Percentiles rank a stretch among this genome's conserved stretches.
These are phyloP conservation scores for Nadsonia fulvescens DNA, from an alignment of 805 yeast genomes.

Conservation along the genomic window DNA sequence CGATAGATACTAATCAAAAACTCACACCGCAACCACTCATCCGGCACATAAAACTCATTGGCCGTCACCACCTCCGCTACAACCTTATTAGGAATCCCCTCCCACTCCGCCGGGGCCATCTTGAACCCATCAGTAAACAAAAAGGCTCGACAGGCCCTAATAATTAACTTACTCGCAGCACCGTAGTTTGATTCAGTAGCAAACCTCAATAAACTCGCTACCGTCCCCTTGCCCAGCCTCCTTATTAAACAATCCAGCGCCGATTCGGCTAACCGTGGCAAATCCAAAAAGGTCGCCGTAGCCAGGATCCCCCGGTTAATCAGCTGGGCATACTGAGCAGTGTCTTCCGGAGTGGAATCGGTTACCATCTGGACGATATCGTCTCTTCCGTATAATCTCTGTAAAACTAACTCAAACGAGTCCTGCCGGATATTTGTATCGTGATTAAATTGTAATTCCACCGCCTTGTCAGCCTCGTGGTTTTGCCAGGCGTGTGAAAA, in stretches of 20 bases:
- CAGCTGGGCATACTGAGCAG: no score
- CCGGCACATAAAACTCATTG: slow-evolving; percentile 34
- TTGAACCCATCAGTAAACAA: slow-evolving; percentile 33
- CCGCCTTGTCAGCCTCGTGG: no score
- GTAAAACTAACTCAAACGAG: no score
- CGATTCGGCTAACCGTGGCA: slow-evolving; percentile 26
- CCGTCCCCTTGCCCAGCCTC: slow-evolving; percentile 20
- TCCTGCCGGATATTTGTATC: no score
- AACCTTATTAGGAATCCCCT: slow-evolving; percentile 25
- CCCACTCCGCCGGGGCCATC: slow-evolving; percentile 27
- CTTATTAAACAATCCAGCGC: slow-evolving; percentile 25
- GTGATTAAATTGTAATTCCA: no score
- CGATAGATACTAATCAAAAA: slow-evolving; percentile 25
- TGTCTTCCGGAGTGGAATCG: no score
- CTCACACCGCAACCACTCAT: slow-evolving; percentile 36
- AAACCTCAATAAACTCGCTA: slow-evolving; percentile 25
- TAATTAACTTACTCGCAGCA: slow-evolving; percentile 25
- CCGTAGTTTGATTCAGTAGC: slow-evolving; percentile 29
- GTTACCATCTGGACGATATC: no score
- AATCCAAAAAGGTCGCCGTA: slow-evolving; percentile 28
- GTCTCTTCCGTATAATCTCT: no score
- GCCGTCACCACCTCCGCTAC: slow-evolving; percentile 28
- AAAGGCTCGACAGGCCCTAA: slow-evolving; percentile 29
- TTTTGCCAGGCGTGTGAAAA: no score
- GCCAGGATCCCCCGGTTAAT: no score